Evolutionary conservation across 768 basidiomycete species (phyloP).

Genomic region (Lyophyllum atratum): DNA sequence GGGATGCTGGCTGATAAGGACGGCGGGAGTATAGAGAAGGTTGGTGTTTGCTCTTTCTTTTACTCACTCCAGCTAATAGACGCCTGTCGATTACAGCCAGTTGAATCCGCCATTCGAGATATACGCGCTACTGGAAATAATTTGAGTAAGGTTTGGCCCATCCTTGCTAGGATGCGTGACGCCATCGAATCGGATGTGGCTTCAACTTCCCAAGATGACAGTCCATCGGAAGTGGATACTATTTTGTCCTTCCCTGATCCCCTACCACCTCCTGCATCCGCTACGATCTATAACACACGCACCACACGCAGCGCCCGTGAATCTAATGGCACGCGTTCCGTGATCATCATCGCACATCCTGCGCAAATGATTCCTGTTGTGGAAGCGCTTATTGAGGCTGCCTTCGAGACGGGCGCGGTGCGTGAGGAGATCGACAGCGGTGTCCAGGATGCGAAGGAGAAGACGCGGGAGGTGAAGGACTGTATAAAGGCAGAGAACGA

Average conservation of each 20-base stretch:
- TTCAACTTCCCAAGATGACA: background rate
- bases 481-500: conserved; percentile 57
- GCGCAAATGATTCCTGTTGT: conserved; percentile 72
- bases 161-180: conserved; percentile 51
- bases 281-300: conserved; percentile 47
- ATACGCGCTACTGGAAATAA: conserved; percentile 55
- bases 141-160: conserved; percentile 63
- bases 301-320: conserved; percentile 38
- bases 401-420: conserved; percentile 45
- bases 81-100: conserved; percentile 26
- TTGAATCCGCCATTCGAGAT: conserved; percentile 50
- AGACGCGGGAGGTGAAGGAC: conserved; percentile 51
- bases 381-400: conserved; percentile 55
- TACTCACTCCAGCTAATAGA: background rate
- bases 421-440: conserved; percentile 66
- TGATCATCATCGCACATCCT: conserved; percentile 36
- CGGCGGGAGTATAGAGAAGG: conserved; percentile 38
- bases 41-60: conserved; percentile 16
- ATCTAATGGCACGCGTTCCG: conserved; percentile 7
- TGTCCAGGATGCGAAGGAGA: conserved; percentile 55
- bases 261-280: conserved; percentile 48
- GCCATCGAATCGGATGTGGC: conserved; percentile 9
- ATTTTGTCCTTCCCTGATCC: conserved; percentile 54
- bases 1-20: conserved; percentile 50
- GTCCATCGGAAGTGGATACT: background rate